phyloP scores from a whole-genome alignment of 805 yeast species.

The Schwanniomyces polymorphus region DNA sequence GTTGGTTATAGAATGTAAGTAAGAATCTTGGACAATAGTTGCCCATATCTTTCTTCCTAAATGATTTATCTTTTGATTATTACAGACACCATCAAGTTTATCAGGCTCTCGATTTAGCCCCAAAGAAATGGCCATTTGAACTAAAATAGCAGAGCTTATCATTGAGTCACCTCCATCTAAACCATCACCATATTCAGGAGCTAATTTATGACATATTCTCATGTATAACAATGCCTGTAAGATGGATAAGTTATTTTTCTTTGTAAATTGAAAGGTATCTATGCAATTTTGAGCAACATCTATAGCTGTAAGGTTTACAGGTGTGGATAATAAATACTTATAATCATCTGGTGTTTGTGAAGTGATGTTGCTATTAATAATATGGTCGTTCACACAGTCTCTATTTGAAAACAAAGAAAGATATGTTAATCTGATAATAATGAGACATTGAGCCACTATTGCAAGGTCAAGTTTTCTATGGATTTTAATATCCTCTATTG shows the following conservation, averaged over 20 bases:
- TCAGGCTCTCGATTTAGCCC: constrained; percentile 66
- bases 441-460: constrained; percentile 19
- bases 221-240: constrained; percentile 51
- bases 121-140: constrained; percentile 61
- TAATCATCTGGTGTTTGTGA: constrained; percentile 12
- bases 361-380: constrained; percentile 11
- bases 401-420: constrained; percentile 26
- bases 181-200: constrained; percentile 52
- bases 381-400: constrained; percentile 18
- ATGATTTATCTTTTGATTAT: constrained; percentile 14
- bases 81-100: constrained; percentile 20
- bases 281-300: constrained; percentile 24
- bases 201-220: constrained; percentile 43
- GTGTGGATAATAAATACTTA: constrained; percentile 17
- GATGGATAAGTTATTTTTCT: constrained; percentile 41
- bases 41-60: constrained; percentile 24
- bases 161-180: constrained; percentile 57
- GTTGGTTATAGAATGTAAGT: constrained; percentile 23
- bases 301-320: constrained; percentile 17
- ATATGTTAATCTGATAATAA: constrained; percentile 27
- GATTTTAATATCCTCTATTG: constrained; percentile 17
- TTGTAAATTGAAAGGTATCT: constrained; percentile 17
- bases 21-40: constrained; percentile 11
- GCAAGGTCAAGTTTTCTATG: constrained; percentile 23
- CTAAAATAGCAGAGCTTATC: constrained; percentile 49